phyloP scores from a whole-genome alignment of 768 basidiomycete species.

The Mycena capillaripes region DNA sequence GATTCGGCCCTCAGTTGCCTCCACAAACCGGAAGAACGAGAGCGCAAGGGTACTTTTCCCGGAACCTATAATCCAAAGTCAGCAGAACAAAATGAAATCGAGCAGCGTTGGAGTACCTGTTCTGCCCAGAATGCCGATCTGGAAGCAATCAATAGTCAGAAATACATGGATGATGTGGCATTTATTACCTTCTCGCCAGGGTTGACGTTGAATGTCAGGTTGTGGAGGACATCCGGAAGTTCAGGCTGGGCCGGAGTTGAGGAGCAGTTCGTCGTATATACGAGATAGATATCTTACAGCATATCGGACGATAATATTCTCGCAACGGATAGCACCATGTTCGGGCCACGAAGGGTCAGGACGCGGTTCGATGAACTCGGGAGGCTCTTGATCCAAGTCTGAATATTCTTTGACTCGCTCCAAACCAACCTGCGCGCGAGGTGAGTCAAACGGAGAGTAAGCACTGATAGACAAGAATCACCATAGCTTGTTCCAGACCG shows the following conservation, averaged over 20 bases:
- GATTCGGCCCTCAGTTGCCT: constrained; percentile 74
- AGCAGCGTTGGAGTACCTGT: no score
- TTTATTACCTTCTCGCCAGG: constrained; percentile 85
- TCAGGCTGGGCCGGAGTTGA: constrained; percentile 69
- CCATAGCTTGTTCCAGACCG: constrained; percentile 93
- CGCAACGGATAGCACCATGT: constrained; percentile 74
- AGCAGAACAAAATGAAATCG: no score
- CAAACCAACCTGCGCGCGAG: constrained; percentile 76
- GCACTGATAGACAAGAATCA: constrained; percentile 45
- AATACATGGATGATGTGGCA: constrained; percentile 12
- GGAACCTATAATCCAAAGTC: no score
- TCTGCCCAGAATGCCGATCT: constrained; percentile 78
- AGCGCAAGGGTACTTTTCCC: constrained; percentile 90
- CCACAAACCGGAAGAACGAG: constrained; percentile 88
- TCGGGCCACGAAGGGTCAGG: constrained; percentile 86
- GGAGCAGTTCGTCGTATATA: not conserved
- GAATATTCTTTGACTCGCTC: constrained; percentile 95
- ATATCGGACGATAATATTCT: constrained; percentile 82
- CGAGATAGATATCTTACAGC: constrained; percentile 68
- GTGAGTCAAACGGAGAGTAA: constrained; percentile 60
- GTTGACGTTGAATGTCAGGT: constrained; percentile 78
- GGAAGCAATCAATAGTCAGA: not conserved
- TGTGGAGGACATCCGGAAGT: constrained; percentile 87
- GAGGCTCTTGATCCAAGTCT: constrained; percentile 79
- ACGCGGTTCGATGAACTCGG: constrained; percentile 88